These are phyloP conservation scores for Trypanosoma lewisi DNA, from an alignment of 208 protist genomes.

Conservation along the genomic window DNA sequence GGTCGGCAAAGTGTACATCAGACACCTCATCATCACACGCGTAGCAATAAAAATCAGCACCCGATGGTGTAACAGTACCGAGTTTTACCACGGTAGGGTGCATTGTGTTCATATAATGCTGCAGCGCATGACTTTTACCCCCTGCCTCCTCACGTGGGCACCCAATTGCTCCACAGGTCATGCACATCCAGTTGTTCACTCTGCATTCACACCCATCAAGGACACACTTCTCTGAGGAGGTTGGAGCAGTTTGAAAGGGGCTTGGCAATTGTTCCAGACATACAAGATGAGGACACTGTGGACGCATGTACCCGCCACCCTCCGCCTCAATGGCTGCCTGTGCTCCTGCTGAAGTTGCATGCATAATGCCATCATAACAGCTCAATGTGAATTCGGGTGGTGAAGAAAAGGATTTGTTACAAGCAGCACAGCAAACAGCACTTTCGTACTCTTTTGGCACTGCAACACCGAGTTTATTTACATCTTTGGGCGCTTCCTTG, in stretches of 20 bases:
- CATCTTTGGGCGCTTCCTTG: constrained; percentile 38
- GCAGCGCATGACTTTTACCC: constrained; percentile 94
- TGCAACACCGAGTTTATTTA: constrained; percentile 66
- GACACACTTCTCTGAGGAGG: constrained; percentile 48
- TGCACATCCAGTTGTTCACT: constrained; percentile 95
- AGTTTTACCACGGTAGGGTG: constrained; percentile 96
- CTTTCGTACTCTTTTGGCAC: constrained; percentile 67
- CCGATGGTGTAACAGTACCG: constrained; percentile 91
- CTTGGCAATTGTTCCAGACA: constrained; percentile 73
- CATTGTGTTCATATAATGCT: constrained; percentile 78
- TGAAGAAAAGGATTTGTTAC: constrained; percentile 36
- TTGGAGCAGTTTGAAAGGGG: constrained; percentile 45
- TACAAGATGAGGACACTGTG: constrained; percentile 75
- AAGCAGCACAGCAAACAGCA: constrained; percentile 58
- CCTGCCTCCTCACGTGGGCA: constrained; percentile 94
- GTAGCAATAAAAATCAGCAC: constrained; percentile 95
- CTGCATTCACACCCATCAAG: constrained; percentile 74
- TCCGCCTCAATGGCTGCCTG: constrained; percentile 31
- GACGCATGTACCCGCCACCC: constrained; percentile 31
- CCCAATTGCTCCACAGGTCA: constrained; percentile 91
- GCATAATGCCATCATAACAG: constrained; percentile 51
- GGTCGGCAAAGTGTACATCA: constrained; percentile 91
- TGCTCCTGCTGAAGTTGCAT: constrained; percentile 60
- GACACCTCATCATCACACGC: constrained; percentile 92
- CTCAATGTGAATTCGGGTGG: constrained; percentile 52